Conservation (phyloP, 2,329 filamentous ascomycete genomes). For the Byssothecium circinans region DNA sequence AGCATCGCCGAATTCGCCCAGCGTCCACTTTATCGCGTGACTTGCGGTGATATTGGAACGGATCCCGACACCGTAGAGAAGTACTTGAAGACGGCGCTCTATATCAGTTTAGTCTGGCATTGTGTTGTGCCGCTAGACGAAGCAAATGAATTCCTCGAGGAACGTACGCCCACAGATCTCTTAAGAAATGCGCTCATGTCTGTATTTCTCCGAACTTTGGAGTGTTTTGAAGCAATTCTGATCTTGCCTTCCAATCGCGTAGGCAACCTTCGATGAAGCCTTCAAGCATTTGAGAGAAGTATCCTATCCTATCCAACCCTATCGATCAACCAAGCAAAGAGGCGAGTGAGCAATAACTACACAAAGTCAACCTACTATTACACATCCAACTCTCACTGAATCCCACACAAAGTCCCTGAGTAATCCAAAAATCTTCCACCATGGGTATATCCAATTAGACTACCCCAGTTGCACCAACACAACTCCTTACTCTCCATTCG, state of each 20-base stretch:
- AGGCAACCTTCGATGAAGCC: no score
- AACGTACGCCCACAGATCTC: no score
- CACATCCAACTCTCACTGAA: neutral
- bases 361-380: neutral
- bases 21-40: conserved; percentile 53
- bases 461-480: no score
- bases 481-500: neutral
- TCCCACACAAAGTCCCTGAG: neutral
- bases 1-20: conserved; percentile 50
- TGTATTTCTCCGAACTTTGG: no score
- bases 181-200: no score
- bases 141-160: no score
- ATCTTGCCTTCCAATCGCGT: no score
- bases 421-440: neutral
- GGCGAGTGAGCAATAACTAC: neutral
- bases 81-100: conserved; percentile 47
- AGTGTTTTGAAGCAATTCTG: no score
- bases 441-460: no score
- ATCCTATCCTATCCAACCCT: neutral
- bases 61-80: conserved; percentile 46
- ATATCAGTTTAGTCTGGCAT: neutral
- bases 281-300: neutral
- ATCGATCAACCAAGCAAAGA: neutral
- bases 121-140: no score
- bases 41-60: conserved; percentile 52